Conservation (phyloP, 2,329 filamentous ascomycete genomes). For the Malbranchea cinnamomea region DNA sequence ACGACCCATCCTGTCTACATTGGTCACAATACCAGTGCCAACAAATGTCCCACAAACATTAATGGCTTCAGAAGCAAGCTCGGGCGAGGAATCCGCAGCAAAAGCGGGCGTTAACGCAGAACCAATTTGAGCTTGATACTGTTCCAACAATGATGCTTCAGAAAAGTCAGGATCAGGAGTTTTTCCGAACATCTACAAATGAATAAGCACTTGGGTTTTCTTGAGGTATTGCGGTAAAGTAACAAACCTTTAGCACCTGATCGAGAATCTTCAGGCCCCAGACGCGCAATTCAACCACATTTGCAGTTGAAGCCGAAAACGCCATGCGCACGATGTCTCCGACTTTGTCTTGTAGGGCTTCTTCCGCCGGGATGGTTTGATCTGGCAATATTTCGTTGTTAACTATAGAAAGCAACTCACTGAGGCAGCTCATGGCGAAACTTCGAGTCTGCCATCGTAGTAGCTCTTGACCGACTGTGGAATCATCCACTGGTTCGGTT, state of each 20-base stretch:
- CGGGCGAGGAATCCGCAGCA: slow-evolving; percentile 85
- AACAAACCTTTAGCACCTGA: slow-evolving; percentile 57
- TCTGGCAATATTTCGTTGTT: slow-evolving; percentile 64
- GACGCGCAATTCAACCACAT: slow-evolving; percentile 75
- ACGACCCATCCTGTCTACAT: slow-evolving; percentile 95
- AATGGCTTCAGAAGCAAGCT: slow-evolving; percentile 87
- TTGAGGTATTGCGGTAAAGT: neutral
- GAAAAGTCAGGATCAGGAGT: slow-evolving; percentile 92
- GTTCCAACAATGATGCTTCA: slow-evolving; percentile 90
- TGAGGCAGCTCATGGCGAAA: slow-evolving; percentile 81
- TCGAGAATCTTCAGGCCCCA: slow-evolving; percentile 91
- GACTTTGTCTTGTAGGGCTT: slow-evolving; percentile 65
- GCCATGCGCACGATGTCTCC: slow-evolving; percentile 93
- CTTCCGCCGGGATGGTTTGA: slow-evolving; percentile 62
- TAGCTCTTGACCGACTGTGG: slow-evolving; percentile 59
- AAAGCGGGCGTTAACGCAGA: slow-evolving; percentile 94
- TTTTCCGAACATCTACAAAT: slow-evolving; percentile 65
- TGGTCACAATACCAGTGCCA: slow-evolving; percentile 89
- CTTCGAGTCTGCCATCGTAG: slow-evolving; percentile 90
- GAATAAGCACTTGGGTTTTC: slow-evolving; percentile 6
- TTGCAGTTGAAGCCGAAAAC: slow-evolving; percentile 91
- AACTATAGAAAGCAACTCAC: slow-evolving; percentile 65
- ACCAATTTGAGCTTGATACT: slow-evolving; percentile 96
- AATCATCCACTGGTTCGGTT: slow-evolving; percentile 36
- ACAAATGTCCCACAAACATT: slow-evolving; percentile 98